Percentiles rank a stretch among this genome's conserved stretches.
These are phyloP conservation scores for Didymellaceae sp. DNA, from an alignment of 2,329 filamentous ascomycete species.

Conservation along the genomic window DNA sequence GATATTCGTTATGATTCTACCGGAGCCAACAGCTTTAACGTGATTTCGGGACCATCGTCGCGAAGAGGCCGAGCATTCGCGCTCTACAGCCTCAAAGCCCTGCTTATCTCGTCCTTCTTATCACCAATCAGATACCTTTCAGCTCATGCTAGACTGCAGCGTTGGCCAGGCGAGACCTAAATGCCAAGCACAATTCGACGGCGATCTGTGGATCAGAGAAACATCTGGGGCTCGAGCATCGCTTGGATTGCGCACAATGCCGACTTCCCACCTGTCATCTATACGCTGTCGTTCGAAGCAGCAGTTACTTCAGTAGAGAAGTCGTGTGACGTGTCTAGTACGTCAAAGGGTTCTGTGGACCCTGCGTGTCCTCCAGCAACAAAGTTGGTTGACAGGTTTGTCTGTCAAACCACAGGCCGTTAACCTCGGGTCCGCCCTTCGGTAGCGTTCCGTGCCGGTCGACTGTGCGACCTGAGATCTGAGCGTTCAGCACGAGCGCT, in stretches of 20 bases:
- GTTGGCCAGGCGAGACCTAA: slow-evolving; percentile 8
- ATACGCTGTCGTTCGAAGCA: background rate
- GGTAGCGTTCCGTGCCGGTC: slow-evolving; percentile 35
- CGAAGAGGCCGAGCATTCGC: background rate
- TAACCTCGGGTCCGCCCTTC: slow-evolving; percentile 26
- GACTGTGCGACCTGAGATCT: slow-evolving; percentile 31
- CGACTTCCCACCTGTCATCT: slow-evolving; percentile 12
- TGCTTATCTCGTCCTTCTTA: slow-evolving; percentile 3
- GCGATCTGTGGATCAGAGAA: slow-evolving; percentile 23
- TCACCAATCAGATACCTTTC: slow-evolving; percentile 1
- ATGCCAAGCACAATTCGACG: slow-evolving; percentile 12
- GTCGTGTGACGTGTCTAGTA: background rate
- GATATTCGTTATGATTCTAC: background rate
- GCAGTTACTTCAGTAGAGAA: background rate
- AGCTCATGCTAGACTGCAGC: slow-evolving; percentile 10
- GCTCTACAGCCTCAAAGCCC: background rate
- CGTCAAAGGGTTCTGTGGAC: slow-evolving; percentile 2
- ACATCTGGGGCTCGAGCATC: slow-evolving; percentile 12
- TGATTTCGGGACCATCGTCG: background rate
- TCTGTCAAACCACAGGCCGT: slow-evolving; percentile 14
- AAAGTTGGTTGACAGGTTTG: slow-evolving; percentile 16
- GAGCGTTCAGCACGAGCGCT: slow-evolving; percentile 30
- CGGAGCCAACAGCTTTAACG: background rate
- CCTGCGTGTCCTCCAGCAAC: slow-evolving; percentile 1
- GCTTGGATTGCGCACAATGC: slow-evolving; percentile 6